Evolutionary conservation across 495 filamentous ascomycete genomes (phyloP).

Genomic region (Penicillium bialowiezense): DNA sequence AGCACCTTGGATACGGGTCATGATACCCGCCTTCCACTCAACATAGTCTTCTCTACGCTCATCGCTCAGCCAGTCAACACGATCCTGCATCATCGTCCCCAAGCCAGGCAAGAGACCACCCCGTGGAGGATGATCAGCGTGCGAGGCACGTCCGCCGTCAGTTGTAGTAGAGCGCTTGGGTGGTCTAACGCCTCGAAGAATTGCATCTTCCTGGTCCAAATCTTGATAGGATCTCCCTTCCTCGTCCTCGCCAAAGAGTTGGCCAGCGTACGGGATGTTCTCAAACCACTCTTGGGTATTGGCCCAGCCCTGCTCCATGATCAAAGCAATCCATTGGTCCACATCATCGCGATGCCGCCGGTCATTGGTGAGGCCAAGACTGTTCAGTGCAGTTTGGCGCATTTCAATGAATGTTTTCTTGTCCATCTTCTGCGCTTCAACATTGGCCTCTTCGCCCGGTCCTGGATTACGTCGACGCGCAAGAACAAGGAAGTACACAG

Average conservation of each 20-base stretch:
- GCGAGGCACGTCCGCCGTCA: constrained; percentile 5
- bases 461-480: constrained; percentile 36
- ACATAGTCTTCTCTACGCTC: constrained; percentile 63
- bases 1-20: constrained; percentile 39
- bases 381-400: constrained; percentile 44
- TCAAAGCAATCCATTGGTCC: constrained; percentile 55
- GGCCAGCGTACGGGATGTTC: constrained; percentile 46
- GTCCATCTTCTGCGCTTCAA: constrained; percentile 39
- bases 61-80: constrained; percentile 76
- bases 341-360: constrained; percentile 51
- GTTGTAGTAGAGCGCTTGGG: constrained; percentile 22
- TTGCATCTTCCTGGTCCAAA: constrained; percentile 32
- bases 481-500: constrained; percentile 64
- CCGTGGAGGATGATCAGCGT: constrained; percentile 16
- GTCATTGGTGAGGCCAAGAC: constrained; percentile 36
- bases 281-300: constrained; percentile 64
- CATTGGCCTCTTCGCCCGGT: constrained; percentile 15
- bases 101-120: constrained; percentile 51
- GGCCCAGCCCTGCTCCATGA: constrained; percentile 59
- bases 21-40: constrained; percentile 68
- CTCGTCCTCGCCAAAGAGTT: constrained; percentile 39
- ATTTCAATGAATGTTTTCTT: constrained; percentile 49
- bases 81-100: constrained; percentile 82
- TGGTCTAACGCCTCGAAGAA: constrained; percentile 16
- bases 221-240: constrained; percentile 37